phyloP scores from a whole-genome alignment of 2,329 filamentous ascomycete species.

The Paraphoma chrysanthemicola region DNA sequence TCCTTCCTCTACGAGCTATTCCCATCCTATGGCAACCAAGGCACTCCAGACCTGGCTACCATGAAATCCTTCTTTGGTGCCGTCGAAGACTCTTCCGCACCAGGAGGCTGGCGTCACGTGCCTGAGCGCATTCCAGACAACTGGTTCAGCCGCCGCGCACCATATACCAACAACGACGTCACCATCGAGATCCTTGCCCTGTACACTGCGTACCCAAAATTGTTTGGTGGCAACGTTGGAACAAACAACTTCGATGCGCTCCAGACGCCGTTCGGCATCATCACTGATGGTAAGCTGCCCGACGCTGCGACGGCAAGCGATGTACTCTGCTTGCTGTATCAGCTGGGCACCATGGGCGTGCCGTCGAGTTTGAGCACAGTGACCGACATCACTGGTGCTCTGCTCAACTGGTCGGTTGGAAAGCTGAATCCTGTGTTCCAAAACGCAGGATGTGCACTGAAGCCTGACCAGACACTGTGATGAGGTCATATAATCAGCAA shows the following conservation, averaged over 20 bases:
- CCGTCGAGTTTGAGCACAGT: conserved; percentile 34
- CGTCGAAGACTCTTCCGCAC: conserved; percentile 39
- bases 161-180: conserved; percentile 48
- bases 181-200: conserved; percentile 49
- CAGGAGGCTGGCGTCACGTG: conserved; percentile 46
- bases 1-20: conserved; percentile 55
- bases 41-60: conserved; percentile 21
- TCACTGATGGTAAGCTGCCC: conserved; percentile 48
- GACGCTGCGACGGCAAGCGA: conserved; percentile 30
- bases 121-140: conserved; percentile 52
- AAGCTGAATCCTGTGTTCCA: conserved; percentile 32
- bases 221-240: conserved; percentile 53
- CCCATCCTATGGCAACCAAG: conserved; percentile 37
- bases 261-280: conserved; percentile 44
- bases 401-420: conserved; percentile 21
- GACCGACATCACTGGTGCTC: conserved; percentile 13
- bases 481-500: neutral
- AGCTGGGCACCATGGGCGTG: conserved; percentile 48
- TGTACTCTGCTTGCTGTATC: conserved; percentile 53
- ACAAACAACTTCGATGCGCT: conserved; percentile 48
- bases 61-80: conserved; percentile 50
- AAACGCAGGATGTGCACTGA: conserved; percentile 51
- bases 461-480: conserved; percentile 51
- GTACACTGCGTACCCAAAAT: conserved; percentile 53
- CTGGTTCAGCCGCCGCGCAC: conserved; percentile 44